Conservation (phyloP, 345 rosid species). For the Hibiscus syriacus region DNA sequence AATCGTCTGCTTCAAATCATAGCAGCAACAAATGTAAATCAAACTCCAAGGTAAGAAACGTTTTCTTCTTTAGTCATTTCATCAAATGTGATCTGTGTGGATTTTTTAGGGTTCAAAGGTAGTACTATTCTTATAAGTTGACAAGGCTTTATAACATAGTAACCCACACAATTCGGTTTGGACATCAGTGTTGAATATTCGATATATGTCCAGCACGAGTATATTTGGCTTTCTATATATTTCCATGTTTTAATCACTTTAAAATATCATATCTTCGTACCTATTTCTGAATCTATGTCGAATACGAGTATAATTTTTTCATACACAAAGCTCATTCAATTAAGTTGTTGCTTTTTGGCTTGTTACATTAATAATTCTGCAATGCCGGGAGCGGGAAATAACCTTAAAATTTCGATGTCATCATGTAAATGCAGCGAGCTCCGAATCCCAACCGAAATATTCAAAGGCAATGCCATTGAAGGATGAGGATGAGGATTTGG, state of each 20-base stretch:
- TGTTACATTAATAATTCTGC: neutral
- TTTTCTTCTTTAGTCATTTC: neutral
- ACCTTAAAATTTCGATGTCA: neutral
- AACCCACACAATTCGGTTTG: too few species aligned
- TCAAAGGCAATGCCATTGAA: conserved; percentile 27
- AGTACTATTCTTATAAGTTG: neutral
- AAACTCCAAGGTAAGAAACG: conserved; percentile 48
- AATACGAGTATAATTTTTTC: neutral
- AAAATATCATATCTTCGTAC: neutral
- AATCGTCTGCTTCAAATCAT: conserved; percentile 55
- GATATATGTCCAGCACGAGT: too few species aligned
- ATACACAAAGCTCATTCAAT: neutral
- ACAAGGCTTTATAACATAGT: neutral
- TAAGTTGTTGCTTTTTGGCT: neutral
- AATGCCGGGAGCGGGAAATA: neutral
- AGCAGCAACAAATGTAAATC: conserved; percentile 68
- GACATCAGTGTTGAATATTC: too few species aligned
- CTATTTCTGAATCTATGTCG: neutral
- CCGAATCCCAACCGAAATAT: conserved; percentile 46
- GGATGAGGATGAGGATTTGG: conserved; percentile 50
- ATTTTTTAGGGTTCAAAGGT: neutral
- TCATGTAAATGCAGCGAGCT: conserved; percentile 23
- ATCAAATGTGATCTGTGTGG: neutral
- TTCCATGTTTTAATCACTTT: neutral
- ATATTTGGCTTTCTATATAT: neutral